Evolutionary conservation across 2,329 filamentous ascomycete species (phyloP).

Genomic region (Sarocladiaceae sp.): DNA sequence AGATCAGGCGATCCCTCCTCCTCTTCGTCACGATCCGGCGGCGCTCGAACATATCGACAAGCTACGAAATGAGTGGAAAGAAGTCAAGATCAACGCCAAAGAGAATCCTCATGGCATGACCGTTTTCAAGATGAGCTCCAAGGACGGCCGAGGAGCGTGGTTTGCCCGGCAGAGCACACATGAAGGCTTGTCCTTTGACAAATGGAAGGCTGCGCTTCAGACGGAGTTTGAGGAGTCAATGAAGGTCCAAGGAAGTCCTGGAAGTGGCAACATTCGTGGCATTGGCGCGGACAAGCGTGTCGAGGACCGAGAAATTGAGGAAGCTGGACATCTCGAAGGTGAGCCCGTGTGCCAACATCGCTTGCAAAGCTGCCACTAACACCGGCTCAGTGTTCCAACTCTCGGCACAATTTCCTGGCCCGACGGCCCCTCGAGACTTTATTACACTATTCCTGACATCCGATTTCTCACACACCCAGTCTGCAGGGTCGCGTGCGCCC

Average conservation of each 20-base stretch:
- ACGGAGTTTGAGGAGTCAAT: conserved; percentile 77
- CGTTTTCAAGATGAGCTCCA: conserved; percentile 74
- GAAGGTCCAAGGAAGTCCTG: conserved; percentile 63
- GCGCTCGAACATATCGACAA: conserved; percentile 44
- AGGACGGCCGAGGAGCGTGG: conserved; percentile 84
- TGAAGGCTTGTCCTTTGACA: conserved; percentile 69
- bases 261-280: conserved; percentile 73
- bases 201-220: conserved; percentile 73
- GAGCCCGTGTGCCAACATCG: conserved; percentile 13
- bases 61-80: conserved; percentile 84
- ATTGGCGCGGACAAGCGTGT: conserved; percentile 77
- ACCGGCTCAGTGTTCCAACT: conserved; percentile 67
- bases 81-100: conserved; percentile 65
- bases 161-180: conserved; percentile 84
- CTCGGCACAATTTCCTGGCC: conserved; percentile 85
- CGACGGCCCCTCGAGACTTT: conserved; percentile 84
- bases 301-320: conserved; percentile 56
- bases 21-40: conserved; percentile 25
- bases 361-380: neutral
- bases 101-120: conserved; percentile 73
- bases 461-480: conserved; percentile 40
- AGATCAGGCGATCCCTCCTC: neutral
- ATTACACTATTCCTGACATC: conserved; percentile 74
- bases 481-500: conserved; percentile 31
- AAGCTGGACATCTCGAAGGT: conserved; percentile 62